Evolutionary conservation across 2,329 filamentous ascomycete genomes (phyloP).

Genomic region (Stylonectria norvegica): DNA sequence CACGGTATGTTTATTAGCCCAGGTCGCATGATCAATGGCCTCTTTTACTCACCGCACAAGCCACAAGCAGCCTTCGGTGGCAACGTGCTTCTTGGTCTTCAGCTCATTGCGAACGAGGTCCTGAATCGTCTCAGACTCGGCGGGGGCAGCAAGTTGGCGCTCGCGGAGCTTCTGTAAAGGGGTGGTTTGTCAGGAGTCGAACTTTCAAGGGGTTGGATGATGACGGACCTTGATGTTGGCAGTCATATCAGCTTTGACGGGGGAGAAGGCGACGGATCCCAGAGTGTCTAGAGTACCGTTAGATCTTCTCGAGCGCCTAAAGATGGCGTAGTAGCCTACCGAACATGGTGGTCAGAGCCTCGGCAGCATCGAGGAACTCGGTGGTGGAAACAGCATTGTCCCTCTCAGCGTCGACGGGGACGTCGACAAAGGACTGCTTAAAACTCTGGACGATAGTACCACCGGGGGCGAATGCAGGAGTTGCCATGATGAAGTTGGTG

Average conservation of each 20-base stretch:
- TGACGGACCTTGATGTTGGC: slow-evolving; percentile 80
- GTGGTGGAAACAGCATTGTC: slow-evolving; percentile 76
- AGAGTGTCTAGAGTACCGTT: slow-evolving; percentile 50
- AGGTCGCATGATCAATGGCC: slow-evolving; percentile 1
- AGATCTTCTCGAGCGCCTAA: slow-evolving; percentile 2
- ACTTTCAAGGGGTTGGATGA: not conserved
- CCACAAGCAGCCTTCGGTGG: slow-evolving; percentile 89
- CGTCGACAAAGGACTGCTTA: slow-evolving; percentile 78
- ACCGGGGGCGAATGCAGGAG: slow-evolving; percentile 54
- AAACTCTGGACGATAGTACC: slow-evolving; percentile 83
- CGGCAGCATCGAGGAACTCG: slow-evolving; percentile 87
- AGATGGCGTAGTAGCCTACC: slow-evolving; percentile 46
- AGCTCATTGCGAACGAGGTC: slow-evolving; percentile 82
- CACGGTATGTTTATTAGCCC: not conserved
- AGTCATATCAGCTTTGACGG: slow-evolving; percentile 86
- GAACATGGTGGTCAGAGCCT: slow-evolving; percentile 83
- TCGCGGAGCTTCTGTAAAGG: slow-evolving; percentile 76
- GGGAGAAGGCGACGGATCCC: slow-evolving; percentile 73
- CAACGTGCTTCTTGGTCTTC: slow-evolving; percentile 82
- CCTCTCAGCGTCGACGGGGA: slow-evolving; percentile 69
- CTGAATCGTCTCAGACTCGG: slow-evolving; percentile 80
- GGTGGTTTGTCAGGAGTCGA: slow-evolving; percentile 15
- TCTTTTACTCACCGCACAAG: slow-evolving; percentile 66
- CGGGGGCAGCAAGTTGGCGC: slow-evolving; percentile 72
- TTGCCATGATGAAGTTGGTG: slow-evolving; percentile 45